A percentile compares a stretch with the other conserved stretches of the same genome.
Conservation (phyloP, 306 rosid species). For the Lagenaria siceraria region DNA sequence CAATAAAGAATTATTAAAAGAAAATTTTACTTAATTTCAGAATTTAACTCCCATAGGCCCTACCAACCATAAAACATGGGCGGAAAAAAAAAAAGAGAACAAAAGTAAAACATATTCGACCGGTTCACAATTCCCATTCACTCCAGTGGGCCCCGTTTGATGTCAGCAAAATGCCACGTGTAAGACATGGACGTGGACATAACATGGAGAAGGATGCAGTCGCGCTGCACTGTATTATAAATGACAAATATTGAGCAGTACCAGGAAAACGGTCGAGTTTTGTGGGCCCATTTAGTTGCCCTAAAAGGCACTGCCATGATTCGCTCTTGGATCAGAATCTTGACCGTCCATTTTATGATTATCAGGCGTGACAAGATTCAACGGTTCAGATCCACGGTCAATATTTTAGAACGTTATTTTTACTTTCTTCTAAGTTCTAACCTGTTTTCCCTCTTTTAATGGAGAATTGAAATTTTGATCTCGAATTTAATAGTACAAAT, state of each 20-base stretch:
- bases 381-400: neutral
- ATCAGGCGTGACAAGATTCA: neutral
- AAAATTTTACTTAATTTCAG: neutral
- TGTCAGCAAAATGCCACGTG: neutral
- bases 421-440: neutral
- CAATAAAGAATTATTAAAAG: neutral
- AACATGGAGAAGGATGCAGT: neutral
- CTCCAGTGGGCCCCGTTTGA: neutral
- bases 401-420: neutral
- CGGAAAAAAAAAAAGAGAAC: neutral
- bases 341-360: neutral
- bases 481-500: no score
- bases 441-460: no score
- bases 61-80: neutral
- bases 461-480: no score
- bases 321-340: neutral
- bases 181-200: neutral
- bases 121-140: neutral
- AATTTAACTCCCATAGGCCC: neutral
- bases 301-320: neutral
- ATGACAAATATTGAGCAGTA: neutral
- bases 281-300: slow-evolving; percentile 9
- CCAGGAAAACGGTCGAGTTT: slow-evolving; percentile 24
- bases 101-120: neutral
- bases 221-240: neutral